Percentiles rank a stretch among this genome's conserved stretches.
These are phyloP conservation scores for Pseudozyma hubeiensis DNA, from an alignment of 1,284 basidiomycete genomes.

Conservation along the genomic window DNA sequence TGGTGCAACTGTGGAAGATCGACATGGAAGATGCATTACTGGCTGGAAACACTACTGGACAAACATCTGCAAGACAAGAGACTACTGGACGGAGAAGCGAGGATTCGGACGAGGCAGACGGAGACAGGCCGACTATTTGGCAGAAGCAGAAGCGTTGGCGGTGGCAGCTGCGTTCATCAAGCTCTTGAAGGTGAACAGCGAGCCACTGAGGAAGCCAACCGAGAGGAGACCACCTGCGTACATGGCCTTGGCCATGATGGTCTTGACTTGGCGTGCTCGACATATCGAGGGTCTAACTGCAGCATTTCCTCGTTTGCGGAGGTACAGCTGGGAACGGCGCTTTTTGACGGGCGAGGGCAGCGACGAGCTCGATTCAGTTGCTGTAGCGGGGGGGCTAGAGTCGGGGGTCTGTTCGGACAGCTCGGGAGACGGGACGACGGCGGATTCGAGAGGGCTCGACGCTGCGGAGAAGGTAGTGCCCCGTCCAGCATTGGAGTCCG, in stretches of 20 bases:
- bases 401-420: background rate
- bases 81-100: background rate
- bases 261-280: constrained; percentile 6
- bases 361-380: constrained; percentile 1
- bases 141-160: constrained; percentile 21
- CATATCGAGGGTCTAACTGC: background rate
- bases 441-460: constrained; percentile 1
- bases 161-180: constrained; percentile 41
- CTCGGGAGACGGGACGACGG: too few species aligned
- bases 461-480: background rate
- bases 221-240: constrained; percentile 30
- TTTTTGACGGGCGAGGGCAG: constrained; percentile 12
- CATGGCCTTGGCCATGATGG: constrained; percentile 11
- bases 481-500: background rate
- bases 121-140: constrained; percentile 7
- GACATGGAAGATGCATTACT: background rate
- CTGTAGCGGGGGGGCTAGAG: background rate
- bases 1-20: too few species aligned
- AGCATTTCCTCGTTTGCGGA: background rate
- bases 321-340: constrained; percentile 6
- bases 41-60: background rate
- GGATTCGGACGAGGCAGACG: background rate
- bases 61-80: background rate
- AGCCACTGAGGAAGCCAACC: constrained; percentile 34
- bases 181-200: constrained; percentile 43